These are phyloP conservation scores for Mycosarcoma mackinlayi DNA, from an alignment of 1,284 basidiomycete species.

Conservation along the genomic window DNA sequence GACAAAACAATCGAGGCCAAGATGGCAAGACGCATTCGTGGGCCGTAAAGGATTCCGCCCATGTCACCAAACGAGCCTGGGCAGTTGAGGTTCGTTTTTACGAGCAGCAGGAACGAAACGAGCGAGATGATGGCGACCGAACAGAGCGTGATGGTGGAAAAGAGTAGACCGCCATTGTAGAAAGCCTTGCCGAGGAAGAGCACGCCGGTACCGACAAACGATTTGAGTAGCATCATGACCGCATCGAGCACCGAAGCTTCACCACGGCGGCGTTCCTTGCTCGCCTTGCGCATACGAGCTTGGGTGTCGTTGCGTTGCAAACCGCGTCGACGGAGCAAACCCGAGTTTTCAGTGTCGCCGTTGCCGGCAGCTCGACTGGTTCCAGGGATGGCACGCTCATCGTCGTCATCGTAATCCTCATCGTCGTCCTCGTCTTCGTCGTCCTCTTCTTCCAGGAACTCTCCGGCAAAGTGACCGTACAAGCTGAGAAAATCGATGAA, in stretches of 20 bases:
- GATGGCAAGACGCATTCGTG: conserved; percentile 90
- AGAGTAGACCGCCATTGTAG: conserved; percentile 92
- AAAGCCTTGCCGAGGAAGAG: conserved; percentile 98
- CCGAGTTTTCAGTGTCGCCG: conserved; percentile 53
- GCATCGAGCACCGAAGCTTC: conserved; percentile 66
- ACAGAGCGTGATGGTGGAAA: conserved; percentile 83
- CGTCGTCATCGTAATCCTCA: conserved; percentile 40
- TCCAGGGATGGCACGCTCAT: conserved; percentile 37
- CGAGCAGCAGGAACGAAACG: conserved; percentile 91
- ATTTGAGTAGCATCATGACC: conserved; percentile 74
- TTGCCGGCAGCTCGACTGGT: conserved; percentile 45
- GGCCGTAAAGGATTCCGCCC: conserved; percentile 89
- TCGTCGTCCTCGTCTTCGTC: conserved; percentile 57
- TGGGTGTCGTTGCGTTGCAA: conserved; percentile 39
- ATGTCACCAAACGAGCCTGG: conserved; percentile 97
- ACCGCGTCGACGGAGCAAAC: conserved; percentile 48
- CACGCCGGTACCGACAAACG: conserved; percentile 95
- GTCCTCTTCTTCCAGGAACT: conserved; percentile 62
- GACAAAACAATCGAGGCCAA: conserved; percentile 88
- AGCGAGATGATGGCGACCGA: conserved; percentile 88
- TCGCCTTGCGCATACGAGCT: conserved; percentile 53
- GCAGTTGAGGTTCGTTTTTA: conserved; percentile 87
- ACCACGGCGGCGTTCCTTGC: conserved; percentile 53
- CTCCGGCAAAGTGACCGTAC: conserved; percentile 67
- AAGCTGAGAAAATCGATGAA: conserved; percentile 67